Base-by-base conservation (phyloP, 805 yeast genomes). In the Priceomyces fermenticarens region DNA sequence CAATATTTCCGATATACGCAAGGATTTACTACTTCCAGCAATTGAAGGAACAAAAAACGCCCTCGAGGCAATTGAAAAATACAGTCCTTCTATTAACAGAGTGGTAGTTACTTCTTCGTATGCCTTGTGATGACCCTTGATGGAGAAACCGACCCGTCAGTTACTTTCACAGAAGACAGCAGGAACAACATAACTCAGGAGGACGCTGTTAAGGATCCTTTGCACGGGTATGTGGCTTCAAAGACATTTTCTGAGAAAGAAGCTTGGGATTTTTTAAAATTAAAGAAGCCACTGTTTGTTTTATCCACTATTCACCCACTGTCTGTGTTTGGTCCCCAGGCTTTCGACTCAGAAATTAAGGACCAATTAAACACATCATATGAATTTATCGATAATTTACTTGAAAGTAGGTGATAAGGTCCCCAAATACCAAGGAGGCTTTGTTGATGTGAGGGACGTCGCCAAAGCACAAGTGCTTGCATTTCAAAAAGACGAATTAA, bases 291-390 rank as follows among this genome's bases (percentile, higher is more conserved):
- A 36, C 54, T 57, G 39, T 72, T 79, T 57, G 64, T 65, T 28
- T 51, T 79, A 37, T 62, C 72, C 30, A 65, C 76, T 2, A 70
- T 80, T 16, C 75, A 77, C 46, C 85, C 85, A 9, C 72, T 73
- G 9, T 77, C 63, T 53, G 83, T 79, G 1, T 71, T 77, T 47
- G 86, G 85, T 3, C 85, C 85, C 4, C 81, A 79, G 50, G 70
- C 66, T 14, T 75, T 49, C 42, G 61, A 48, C 36, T 36, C 45
- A 12, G 48, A 53, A 32, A 65, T 64, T 43, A 62, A 62, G 38
- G 69, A 53, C 11, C 47, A 55, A 29, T 57, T 60, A 53, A 67
- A 62, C 52, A 53, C 62, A 33, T 57, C 71, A 16, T 48, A 67
- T 17, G 73, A 60, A 48, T 29, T 76, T 44, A 71, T 78, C 14